These are phyloP conservation scores for Sarocladium brachiariae DNA, from an alignment of 2,329 filamentous ascomycete genomes.

Conservation along the genomic window DNA sequence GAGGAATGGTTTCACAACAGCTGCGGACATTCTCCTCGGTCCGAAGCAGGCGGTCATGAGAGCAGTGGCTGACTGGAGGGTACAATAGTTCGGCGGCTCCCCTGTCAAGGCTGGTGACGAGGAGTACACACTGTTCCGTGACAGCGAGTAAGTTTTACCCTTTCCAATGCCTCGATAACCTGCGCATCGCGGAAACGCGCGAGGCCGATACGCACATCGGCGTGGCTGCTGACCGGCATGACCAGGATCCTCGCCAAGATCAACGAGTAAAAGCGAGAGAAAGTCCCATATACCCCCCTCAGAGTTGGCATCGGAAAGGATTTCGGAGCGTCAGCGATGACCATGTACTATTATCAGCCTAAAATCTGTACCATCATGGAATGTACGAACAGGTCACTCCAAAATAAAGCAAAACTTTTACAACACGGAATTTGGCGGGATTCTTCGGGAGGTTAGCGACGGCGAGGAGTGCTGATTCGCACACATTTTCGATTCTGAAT, in stretches of 20 bases:
- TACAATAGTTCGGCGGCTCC: constrained; percentile 74
- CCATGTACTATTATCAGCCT: constrained; percentile 31
- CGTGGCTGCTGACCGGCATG: constrained; percentile 8
- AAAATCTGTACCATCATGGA: constrained; percentile 14
- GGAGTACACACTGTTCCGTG: constrained; percentile 91
- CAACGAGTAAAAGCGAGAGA: constrained; percentile 66
- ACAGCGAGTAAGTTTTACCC: constrained; percentile 76
- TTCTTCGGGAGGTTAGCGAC: too few relatives aligned
- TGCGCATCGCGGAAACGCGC: not conserved
- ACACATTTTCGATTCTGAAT: too few relatives aligned
- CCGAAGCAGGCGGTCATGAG: too few relatives aligned
- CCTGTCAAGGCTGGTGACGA: constrained; percentile 97
- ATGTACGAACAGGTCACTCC: constrained; percentile 3
- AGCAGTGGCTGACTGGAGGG: constrained; percentile 1
- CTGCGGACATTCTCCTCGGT: too few relatives aligned
- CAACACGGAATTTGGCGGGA: not conserved
- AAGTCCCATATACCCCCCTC: constrained; percentile 16
- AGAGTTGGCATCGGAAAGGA: not conserved
- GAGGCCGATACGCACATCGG: too few relatives aligned
- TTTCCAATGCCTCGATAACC: not conserved
- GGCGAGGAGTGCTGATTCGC: too few relatives aligned
- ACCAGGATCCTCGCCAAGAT: constrained; percentile 94
- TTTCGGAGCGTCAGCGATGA: constrained; percentile 11
- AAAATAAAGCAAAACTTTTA: not conserved
- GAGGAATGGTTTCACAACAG: not conserved